Evolutionary conservation across 2,329 filamentous ascomycete genomes (phyloP), one percentile per base, ranked within the genome.

Genomic region (Myriosclerotinia curreyana): DNA sequence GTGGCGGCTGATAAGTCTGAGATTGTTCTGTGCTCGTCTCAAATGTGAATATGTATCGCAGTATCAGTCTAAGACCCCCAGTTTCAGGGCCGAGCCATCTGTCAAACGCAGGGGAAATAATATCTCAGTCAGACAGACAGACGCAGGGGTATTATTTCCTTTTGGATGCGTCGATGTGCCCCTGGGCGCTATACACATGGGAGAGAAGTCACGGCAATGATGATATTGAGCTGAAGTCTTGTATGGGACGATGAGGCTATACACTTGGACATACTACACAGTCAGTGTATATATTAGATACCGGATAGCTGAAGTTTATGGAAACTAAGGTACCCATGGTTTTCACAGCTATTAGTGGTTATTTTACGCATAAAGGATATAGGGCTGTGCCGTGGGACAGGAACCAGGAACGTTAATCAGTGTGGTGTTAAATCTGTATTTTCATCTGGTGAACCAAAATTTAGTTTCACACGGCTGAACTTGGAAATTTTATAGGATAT

Each of bases 1-100:
- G 2, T 28, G 8, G n/a, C 28, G 52, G 52, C 52, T 55, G 53
- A 55, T 55, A 28, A 42, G 53, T 36, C 53, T 42, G 53, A 38
- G 36, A 14, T 38, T 38, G 36, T 38, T 31, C 28, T 31, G 28
- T 31, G 28, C 28, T 31, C 28, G 28, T 31, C 28, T 31, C 28
- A 31, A 31, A 31, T 31, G 28, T 31, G 6, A 38, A 38, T 38
- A 38, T 42, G 22, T 31, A 55, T 20, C 31, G 15, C 53, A 28
- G 22, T 42, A 12, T 20, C 28, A 31, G 28, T 31, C 28, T 31
- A 31, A 31, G 28, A 31, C 28, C 28, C 28, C 28, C 28, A 31
- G 6, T 31, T 31, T 31, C 28, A 31, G 40, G 5, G 40, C 25
- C 8, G 22, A 20, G 40, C 15, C 53, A 42, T 55, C 17, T 55